Percentiles rank a stretch among this genome's conserved stretches.
Conservation (phyloP, 1,139 yeast genomes). For the Kodamaea anthophila region DNA sequence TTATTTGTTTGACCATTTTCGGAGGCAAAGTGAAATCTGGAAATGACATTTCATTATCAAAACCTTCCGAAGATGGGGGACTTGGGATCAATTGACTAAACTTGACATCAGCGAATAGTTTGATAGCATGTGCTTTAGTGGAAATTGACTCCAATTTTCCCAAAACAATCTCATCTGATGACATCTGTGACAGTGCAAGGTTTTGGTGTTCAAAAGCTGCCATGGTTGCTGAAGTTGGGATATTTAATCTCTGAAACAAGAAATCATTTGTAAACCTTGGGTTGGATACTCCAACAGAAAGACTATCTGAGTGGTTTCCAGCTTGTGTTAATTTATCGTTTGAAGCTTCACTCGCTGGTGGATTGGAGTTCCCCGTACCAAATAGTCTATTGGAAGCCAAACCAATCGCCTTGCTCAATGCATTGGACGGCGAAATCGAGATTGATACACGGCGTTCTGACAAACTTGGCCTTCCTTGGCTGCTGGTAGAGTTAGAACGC, state of each 20-base stretch:
- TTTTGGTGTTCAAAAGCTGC: slow-evolving; percentile 8
- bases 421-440: slow-evolving; percentile 80
- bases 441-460: slow-evolving; percentile 59
- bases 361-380: slow-evolving; percentile 32
- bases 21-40: slow-evolving; percentile 50
- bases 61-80: slow-evolving; percentile 52
- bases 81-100: slow-evolving; percentile 76
- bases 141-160: slow-evolving; percentile 66
- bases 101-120: slow-evolving; percentile 86
- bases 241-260: slow-evolving; percentile 30
- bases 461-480: slow-evolving; percentile 39
- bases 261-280: slow-evolving; percentile 33
- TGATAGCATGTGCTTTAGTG: slow-evolving; percentile 85
- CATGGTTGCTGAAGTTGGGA: slow-evolving; percentile 20
- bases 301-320: slow-evolving; percentile 6
- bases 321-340: slow-evolving; percentile 5
- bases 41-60: slow-evolving; percentile 36
- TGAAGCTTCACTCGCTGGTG: slow-evolving; percentile 13
- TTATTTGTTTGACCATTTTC: slow-evolving; percentile 51
- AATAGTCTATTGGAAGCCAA: slow-evolving; percentile 84
- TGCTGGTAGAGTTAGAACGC: slow-evolving; percentile 25
- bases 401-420: slow-evolving; percentile 80
- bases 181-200: slow-evolving; percentile 9
- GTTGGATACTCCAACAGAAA: slow-evolving; percentile 21
- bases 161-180: slow-evolving; percentile 35